Evolutionary conservation across 441 rosid genomes (phyloP).

Genomic region (Erodium chrysanthum): DNA sequence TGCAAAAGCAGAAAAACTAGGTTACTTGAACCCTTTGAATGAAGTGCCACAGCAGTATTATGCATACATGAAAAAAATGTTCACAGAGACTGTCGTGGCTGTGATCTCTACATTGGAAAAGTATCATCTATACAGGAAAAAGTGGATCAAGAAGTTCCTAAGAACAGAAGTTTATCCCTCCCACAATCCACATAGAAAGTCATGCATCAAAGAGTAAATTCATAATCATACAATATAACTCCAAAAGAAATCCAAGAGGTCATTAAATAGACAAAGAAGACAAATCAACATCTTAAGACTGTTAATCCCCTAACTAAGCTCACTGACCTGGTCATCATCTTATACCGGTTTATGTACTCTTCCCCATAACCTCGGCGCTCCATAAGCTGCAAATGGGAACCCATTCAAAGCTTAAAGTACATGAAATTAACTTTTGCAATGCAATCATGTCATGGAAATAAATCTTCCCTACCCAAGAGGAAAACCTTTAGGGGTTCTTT

Average conservation of each 20-base stretch:
- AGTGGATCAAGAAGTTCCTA: too few species aligned
- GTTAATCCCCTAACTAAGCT: constrained; percentile 9
- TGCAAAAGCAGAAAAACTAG: too few species aligned
- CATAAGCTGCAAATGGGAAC: constrained; percentile 60
- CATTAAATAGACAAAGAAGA: background rate
- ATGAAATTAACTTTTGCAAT: background rate
- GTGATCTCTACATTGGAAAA: too few species aligned
- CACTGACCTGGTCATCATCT: constrained; percentile 92
- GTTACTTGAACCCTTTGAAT: too few species aligned
- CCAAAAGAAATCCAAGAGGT: background rate
- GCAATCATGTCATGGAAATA: background rate
- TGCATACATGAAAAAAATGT: too few species aligned
- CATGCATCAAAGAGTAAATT: too few species aligned
- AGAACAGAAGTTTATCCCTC: too few species aligned
- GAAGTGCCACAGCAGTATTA: too few species aligned
- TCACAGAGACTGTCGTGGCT: too few species aligned
- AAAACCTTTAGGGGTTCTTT: background rate
- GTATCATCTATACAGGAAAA: too few species aligned
- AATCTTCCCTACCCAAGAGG: background rate
- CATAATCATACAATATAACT: too few species aligned
- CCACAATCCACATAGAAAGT: too few species aligned
- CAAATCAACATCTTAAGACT: background rate
- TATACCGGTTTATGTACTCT: constrained; percentile 81
- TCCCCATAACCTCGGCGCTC: constrained; percentile 85
- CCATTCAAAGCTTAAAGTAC: constrained; percentile 13